Evolutionary conservation across 306 rosid species (phyloP).

Genomic region (Vigna nakashimae): DNA sequence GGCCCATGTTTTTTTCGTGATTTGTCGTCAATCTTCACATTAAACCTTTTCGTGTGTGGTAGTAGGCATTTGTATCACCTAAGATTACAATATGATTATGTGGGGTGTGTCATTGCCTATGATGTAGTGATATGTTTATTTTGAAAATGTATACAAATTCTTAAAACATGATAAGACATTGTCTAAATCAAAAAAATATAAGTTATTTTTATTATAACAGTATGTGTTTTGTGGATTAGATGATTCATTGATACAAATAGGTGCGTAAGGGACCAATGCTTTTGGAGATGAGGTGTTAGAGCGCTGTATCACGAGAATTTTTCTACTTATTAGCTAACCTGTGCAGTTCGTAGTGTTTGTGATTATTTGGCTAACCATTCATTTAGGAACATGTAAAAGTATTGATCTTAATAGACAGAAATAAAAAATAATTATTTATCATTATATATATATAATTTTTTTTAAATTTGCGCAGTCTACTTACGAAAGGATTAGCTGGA

Average conservation of each 20-base stretch:
- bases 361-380: not conserved
- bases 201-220: too few species aligned
- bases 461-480: conserved; percentile 46
- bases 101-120: not conserved
- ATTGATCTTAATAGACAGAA: not conserved
- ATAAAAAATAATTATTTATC: not conserved
- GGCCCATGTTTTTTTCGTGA: too few species aligned
- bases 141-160: too few species aligned
- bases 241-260: too few species aligned
- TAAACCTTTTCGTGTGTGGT: too few species aligned
- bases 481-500: conserved; percentile 67
- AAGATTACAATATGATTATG: not conserved
- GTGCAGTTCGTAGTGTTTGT: conserved; percentile 3
- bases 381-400: not conserved
- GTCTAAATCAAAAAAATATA: too few species aligned
- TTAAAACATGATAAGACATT: too few species aligned
- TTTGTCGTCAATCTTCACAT: too few species aligned
- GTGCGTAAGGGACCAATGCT: not conserved
- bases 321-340: conserved; percentile 5
- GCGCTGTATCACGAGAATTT: not conserved
- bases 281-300: not conserved
- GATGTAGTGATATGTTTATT: too few species aligned
- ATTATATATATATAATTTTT: not conserved
- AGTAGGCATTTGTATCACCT: too few species aligned
- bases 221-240: too few species aligned